Evolutionary conservation across 73 alveolate species (phyloP), one percentile per base, ranked within the genome.

Genomic region (Uronychia binucleata): DNA sequence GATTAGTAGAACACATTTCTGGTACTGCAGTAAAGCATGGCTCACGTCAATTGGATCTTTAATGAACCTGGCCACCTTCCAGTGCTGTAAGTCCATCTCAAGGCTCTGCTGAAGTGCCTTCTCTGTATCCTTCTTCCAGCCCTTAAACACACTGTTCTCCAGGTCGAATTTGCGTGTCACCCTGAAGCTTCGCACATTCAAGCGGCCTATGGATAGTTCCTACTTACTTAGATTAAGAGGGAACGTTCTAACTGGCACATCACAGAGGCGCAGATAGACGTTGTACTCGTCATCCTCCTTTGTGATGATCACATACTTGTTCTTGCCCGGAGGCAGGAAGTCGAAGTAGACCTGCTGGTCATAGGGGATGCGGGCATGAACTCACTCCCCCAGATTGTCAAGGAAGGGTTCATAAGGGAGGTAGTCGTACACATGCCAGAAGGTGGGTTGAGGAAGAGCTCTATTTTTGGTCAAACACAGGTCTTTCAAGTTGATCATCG

Each of bases 11-110:
- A 77, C 77, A 1, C 34, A 26, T 1, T 60, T 74, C 26, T 31
- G 27, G 30, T 33, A 74, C 67, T 46, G 19, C 19, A 11, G 5
- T 46, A 46, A 46, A 46, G 67, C 5, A 19, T 46, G 67, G 19
- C 25, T 31, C 8, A 86, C 87, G 31, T 90, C 96, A 31, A 8
- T 26, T 57, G 91, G 93, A 59, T 90, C 96, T 35, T 90, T 90
- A 25, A 85, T 75, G 75, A 90, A 86, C 59, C 96, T 86, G 0
- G 92, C 88, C 1, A 80, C 86, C 77, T 90, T 90, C 96, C 96
- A 90, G 26, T 35, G 31, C 25, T 80, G 78, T 5, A 33, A 58
- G 74, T 90, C 96, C 30, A 58, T 77, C 33, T 80, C 87, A 14
- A 83, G 33, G 77, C 92, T 74, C 57, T 34, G 58, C 31, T 31